Evolutionary conservation across 768 basidiomycete genomes (phyloP), one percentile per base, ranked within the genome.

Genomic region (Harrya chromipes): DNA sequence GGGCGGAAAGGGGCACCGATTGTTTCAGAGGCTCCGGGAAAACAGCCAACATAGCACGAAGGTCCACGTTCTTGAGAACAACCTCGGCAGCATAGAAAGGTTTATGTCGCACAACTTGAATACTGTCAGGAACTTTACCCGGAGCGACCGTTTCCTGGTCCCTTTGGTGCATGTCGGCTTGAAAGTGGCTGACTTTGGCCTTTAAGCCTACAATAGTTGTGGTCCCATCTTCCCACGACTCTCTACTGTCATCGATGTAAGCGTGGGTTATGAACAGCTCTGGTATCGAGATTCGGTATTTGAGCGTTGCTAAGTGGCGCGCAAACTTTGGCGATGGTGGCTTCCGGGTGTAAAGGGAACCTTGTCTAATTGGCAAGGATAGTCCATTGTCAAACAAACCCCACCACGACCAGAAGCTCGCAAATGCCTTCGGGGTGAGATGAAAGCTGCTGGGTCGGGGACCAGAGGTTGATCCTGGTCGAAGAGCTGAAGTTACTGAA

Each of bases 391-490:
- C 86, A 60, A 97, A 98, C 4, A 94, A 72, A 34, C 76, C 74
- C 81, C 90, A 94, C 94, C 94, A 97, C 1, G 85, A 79, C 80
- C 87, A 90, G 70, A 98, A 98, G 66, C 93, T 90, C 2, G 89
- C 76, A 59, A 92, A 93, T 3, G 82, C 75, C 56, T 86, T 84
- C 0, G 94, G 91, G 2, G 87, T 90, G 27, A 95, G 79, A 67
- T 98, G 88, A 47, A 97, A 71, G 57, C 80, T 89, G 69, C 85
- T 94, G 29, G 79, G 72, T 31, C 68, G 56, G 8, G 53, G 55
- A 54, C 58, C 65, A 16, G 45, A 37, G 26, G 40, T 33, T 31
- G 47, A 46, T 39, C 61, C 67, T 35, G 65, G 55, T 33, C 55
- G 63, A 69, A 82, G 72, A 7, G 84, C 84, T 2, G 88, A 87